These are phyloP conservation scores for Circinella minor DNA, from an alignment of 371 early-diverging fungal species.

Conservation along the genomic window DNA sequence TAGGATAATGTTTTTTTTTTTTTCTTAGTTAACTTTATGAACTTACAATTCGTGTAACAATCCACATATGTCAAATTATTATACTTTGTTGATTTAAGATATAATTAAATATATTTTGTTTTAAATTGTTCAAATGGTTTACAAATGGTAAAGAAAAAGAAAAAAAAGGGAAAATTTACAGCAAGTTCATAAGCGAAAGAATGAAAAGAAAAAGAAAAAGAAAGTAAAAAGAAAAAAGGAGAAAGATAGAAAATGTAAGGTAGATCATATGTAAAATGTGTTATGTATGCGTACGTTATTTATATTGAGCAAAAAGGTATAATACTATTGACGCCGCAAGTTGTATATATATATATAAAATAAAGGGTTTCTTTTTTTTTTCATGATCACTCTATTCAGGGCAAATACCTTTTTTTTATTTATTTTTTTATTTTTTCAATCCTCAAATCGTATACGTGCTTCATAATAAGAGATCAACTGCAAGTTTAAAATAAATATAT, in stretches of 20 bases:
- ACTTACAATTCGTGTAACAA: slow-evolving; percentile 47
- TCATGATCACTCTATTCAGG: no score
- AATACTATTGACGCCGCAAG: no score
- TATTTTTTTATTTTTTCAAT: not conserved
- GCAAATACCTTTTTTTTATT: no score
- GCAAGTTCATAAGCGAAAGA: slow-evolving; percentile 6
- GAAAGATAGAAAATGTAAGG: slow-evolving; percentile 5
- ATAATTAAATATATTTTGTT: slow-evolving; percentile 1
- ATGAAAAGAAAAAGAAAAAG: slow-evolving; percentile 15
- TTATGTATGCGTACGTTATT: no score
- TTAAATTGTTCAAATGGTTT: not conserved
- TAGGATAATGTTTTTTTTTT: no score
- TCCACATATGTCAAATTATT: slow-evolving; percentile 28
- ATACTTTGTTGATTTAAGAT: no score
- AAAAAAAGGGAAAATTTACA: not conserved
- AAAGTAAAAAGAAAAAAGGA: slow-evolving; percentile 14
- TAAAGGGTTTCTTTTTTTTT: no score
- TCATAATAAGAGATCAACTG: slow-evolving; percentile 19
- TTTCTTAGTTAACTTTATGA: no score
- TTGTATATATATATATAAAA: no score
- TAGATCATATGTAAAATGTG: slow-evolving; percentile 7
- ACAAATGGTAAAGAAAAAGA: slow-evolving; percentile 5
- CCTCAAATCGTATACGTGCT: slow-evolving; percentile 14
- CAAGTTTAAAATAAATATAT: not conserved
- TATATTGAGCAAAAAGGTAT: no score